A percentile compares a stretch with the other conserved stretches of the same genome.
Evolutionary conservation across 1,284 basidiomycete genomes (phyloP).

Genomic region (Agroathelia rolfsii): DNA sequence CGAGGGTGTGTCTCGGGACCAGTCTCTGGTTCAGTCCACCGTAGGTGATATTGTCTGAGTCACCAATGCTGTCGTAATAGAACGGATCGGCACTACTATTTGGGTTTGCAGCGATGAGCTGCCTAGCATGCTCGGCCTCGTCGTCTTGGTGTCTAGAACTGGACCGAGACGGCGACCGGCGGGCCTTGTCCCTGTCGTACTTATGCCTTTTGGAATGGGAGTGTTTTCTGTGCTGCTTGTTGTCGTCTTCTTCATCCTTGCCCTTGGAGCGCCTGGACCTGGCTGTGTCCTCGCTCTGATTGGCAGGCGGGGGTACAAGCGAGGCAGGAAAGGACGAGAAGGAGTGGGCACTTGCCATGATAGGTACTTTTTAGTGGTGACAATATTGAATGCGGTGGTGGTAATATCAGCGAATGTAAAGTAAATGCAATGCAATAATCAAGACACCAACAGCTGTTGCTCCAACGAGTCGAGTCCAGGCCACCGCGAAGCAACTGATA

Average conservation of each 20-base stretch:
- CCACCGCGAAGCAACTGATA: too few relatives aligned
- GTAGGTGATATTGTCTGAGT: slow-evolving; percentile 57
- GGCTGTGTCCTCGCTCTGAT: slow-evolving; percentile 7
- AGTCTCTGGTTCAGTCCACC: slow-evolving; percentile 57
- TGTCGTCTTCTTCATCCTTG: slow-evolving; percentile 11
- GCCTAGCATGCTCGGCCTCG: slow-evolving; percentile 11
- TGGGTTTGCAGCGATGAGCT: slow-evolving; percentile 12
- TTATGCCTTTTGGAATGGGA: slow-evolving; percentile 28
- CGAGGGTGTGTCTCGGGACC: slow-evolving; percentile 55
- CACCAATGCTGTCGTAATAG: slow-evolving; percentile 63
- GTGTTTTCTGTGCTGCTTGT: slow-evolving; percentile 11
- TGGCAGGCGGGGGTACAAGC: slow-evolving; percentile 24
- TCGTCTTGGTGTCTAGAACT: slow-evolving; percentile 12
- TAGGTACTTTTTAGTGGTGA: too few relatives aligned
- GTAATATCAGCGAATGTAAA: too few relatives aligned
- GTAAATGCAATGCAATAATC: too few relatives aligned
- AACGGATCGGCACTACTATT: slow-evolving; percentile 30
- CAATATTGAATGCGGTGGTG: too few relatives aligned
- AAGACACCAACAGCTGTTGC: too few relatives aligned
- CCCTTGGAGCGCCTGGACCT: slow-evolving; percentile 13
- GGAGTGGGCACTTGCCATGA: slow-evolving; percentile 41
- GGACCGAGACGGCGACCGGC: neutral
- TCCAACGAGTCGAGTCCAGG: too few relatives aligned
- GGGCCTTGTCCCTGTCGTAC: slow-evolving; percentile 23
- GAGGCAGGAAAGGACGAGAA: slow-evolving; percentile 50